These are phyloP conservation scores for Vinca major DNA, from an alignment of 305 asterid genomes.

Conservation along the genomic window DNA sequence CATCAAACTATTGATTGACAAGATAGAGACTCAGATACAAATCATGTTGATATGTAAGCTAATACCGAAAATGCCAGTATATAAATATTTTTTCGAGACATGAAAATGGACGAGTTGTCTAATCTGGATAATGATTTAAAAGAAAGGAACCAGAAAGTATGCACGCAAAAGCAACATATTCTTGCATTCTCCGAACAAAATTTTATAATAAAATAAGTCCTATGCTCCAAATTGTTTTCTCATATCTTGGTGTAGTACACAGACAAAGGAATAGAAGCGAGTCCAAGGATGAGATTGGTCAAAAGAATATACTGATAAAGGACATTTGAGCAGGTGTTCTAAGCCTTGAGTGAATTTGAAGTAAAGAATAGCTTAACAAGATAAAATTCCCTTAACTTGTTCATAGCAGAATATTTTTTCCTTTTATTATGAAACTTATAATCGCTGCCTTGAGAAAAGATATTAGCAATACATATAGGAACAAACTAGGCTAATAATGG, in stretches of 20 bases:
- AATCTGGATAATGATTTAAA: neutral
- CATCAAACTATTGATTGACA: constrained; percentile 24
- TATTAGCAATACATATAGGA: neutral
- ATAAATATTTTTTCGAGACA: neutral
- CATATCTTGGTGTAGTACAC: neutral
- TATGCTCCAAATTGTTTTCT: neutral
- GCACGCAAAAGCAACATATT: neutral
- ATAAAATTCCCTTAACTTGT: neutral
- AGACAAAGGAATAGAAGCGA: neutral
- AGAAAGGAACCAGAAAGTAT: neutral
- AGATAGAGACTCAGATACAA: constrained; percentile 1
- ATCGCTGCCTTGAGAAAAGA: neutral
- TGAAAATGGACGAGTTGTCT: neutral
- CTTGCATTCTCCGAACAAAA: neutral
- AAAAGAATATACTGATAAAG: neutral
- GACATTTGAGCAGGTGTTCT: neutral
- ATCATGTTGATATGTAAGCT: neutral
- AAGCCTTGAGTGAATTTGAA: neutral
- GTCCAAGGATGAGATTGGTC: neutral
- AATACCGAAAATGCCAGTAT: neutral
- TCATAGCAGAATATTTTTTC: neutral
- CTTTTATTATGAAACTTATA: neutral
- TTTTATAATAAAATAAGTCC: neutral
- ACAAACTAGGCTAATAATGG: neutral
- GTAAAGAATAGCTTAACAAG: neutral